These are phyloP conservation scores for Castanea sativa DNA, from an alignment of 306 rosid species.

Conservation along the genomic window DNA sequence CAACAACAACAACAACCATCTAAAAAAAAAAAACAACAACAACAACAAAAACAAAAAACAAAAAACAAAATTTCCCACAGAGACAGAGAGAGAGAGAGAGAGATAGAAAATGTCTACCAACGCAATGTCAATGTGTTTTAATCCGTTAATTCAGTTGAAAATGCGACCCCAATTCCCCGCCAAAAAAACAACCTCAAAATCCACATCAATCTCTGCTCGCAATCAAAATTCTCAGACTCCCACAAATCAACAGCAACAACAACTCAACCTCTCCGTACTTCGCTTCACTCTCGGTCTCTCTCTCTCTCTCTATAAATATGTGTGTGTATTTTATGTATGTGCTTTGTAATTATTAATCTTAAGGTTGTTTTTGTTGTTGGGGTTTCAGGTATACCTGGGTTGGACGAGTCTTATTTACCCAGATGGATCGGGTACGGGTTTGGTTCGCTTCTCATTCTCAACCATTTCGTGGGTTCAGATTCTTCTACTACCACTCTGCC, in stretches of 20 bases:
- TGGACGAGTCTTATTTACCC: conserved; percentile 92
- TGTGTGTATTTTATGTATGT: background rate
- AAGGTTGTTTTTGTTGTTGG: background rate
- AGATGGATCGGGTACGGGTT: conserved; percentile 96
- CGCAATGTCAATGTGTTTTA: conserved; percentile 17
- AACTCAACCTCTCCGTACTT: conserved; percentile 82
- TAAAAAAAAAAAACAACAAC: no score
- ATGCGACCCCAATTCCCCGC: conserved; percentile 19
- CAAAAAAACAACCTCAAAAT: conserved; percentile 22
- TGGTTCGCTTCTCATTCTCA: conserved; percentile 73
- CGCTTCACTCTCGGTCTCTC: conserved; percentile 82
- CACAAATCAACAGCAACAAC: conserved; percentile 35
- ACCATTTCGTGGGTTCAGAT: conserved; percentile 67
- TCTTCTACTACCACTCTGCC: conserved; percentile 49
- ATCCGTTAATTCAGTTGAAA: conserved; percentile 34
- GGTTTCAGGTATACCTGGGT: conserved; percentile 79
- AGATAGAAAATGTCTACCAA: conserved; percentile 34
- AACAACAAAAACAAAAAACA: no score
- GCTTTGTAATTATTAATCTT: background rate
- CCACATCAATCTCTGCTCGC: conserved; percentile 37
- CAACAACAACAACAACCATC: no score
- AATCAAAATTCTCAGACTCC: conserved; percentile 53
- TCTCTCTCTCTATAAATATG: background rate
- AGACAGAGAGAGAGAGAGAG: background rate
- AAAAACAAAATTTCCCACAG: background rate